phyloP scores from a whole-genome alignment of 2,329 filamentous ascomycete genomes.

The Talaromyces sp. region DNA sequence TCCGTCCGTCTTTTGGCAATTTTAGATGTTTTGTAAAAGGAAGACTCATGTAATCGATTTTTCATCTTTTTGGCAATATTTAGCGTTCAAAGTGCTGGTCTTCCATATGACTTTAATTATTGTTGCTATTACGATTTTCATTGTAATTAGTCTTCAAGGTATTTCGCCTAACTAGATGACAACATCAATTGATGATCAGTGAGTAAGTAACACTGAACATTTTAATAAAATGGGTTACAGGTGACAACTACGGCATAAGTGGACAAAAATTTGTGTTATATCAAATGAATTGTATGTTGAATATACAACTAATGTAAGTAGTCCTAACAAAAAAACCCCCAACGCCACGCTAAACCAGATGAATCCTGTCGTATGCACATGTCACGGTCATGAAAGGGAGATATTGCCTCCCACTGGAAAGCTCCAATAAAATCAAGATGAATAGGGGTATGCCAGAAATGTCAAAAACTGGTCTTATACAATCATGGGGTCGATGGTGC shows the following conservation, averaged over 20 bases:
- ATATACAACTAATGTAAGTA: neutral
- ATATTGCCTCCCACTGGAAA: neutral
- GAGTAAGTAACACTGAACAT: too few species aligned
- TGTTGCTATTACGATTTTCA: too few species aligned
- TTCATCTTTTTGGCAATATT: conserved; percentile 1
- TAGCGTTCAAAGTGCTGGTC: neutral
- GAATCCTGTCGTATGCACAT: conserved; percentile 6
- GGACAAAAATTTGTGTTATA: neutral
- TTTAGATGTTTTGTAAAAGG: neutral
- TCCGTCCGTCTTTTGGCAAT: neutral
- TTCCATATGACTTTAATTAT: neutral
- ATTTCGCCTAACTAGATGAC: too few species aligned
- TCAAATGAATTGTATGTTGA: neutral
- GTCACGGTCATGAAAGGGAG: neutral
- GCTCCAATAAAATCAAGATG: neutral
- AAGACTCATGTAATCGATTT: neutral
- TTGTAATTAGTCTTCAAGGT: too few species aligned
- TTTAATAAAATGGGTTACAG: neutral
- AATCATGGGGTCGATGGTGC: conserved; percentile 36
- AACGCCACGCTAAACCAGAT: conserved; percentile 15
- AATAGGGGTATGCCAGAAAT: neutral
- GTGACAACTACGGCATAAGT: neutral
- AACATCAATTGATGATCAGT: too few species aligned
- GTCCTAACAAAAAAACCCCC: conserved; percentile 9
- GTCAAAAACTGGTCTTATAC: conserved; percentile 16